Conservation (phyloP, 768 basidiomycete species). For the Chalciporus sphaerocephalus region DNA sequence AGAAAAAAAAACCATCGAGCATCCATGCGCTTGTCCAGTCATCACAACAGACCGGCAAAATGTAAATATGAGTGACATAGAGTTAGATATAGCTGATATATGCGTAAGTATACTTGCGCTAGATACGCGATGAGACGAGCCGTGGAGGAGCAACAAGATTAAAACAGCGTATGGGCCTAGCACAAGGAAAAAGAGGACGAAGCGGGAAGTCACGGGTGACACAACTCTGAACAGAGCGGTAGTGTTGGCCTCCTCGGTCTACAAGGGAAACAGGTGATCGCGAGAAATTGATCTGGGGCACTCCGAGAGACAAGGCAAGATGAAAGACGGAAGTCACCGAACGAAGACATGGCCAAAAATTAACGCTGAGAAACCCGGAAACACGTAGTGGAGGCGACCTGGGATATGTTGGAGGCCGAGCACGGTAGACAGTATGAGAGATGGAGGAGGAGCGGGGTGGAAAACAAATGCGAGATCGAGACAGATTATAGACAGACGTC, state of each 20-base stretch:
- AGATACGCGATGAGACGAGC: not conserved
- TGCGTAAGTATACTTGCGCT: constrained; percentile 16
- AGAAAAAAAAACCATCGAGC: no score
- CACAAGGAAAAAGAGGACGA: not conserved
- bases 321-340: not conserved
- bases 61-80: constrained; percentile 21
- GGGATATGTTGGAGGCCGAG: constrained; percentile 33
- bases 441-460: constrained; percentile 9
- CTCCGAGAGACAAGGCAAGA: not conserved
- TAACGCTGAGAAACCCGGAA: constrained; percentile 8
- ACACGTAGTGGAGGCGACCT: constrained; percentile 19
- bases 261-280: not conserved
- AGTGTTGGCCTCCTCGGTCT: not conserved
- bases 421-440: constrained; percentile 4
- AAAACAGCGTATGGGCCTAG: constrained; percentile 9
- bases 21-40: not conserved
- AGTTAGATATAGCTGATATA: constrained; percentile 21
- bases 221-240: not conserved
- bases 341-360: constrained; percentile 5
- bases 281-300: not conserved
- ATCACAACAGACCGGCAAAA: not conserved
- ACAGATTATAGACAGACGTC: constrained; percentile 29
- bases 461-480: constrained; percentile 5
- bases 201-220: not conserved
- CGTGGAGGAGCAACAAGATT: constrained; percentile 16